Evolutionary conservation across 2,329 filamentous ascomycete species (phyloP), one percentile per base, ranked within the genome.

Genomic region (Corinectria fuckeliana): DNA sequence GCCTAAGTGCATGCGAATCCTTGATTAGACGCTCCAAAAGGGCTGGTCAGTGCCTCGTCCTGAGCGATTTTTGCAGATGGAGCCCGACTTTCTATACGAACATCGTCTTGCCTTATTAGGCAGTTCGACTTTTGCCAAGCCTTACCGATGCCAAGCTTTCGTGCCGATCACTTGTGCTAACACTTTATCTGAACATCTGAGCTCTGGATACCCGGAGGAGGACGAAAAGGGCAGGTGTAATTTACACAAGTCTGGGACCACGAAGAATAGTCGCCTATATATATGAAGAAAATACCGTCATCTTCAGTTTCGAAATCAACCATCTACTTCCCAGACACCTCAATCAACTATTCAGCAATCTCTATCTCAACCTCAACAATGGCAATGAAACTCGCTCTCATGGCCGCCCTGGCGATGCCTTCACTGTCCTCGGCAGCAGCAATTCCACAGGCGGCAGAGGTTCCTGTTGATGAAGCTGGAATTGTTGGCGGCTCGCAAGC

Each of bases 401-500:
- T 65, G 30, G 52, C 25, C 32, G 63, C 55, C 23, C 49, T 53
- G 20, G 36, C 32, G 5, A 16, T 42, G 13, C 39, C 39, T 4
- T 25, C 41, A 8, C 36, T 60, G 13, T 50, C 67, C 16, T 41
- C 62, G 23, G 67, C 41, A 2, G 62, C 66, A 10, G 62, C 60
- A 36, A 39, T 63, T 14, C 62, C 60, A 9, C 52, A 65, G 44
- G 38, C 55, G 11, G 20, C 47, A 5, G 42, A 44, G 10, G 50
- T 58, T n/a, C n/a, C n/a, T 25, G 36, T 51, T 18, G 6, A 10
- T 9, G 28, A 55, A 9, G 8, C 4, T 10, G n/a, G n/a, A 36
- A 73, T 73, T 10, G 71, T 73, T 23, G 71, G 71, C 16, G 71
- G 71, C 20, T 57, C 58, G 3, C 39, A 26, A 13, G 71, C 71